phyloP scores from a whole-genome alignment of 352 stramenopile species.

The Pythium vanterpoolii region DNA sequence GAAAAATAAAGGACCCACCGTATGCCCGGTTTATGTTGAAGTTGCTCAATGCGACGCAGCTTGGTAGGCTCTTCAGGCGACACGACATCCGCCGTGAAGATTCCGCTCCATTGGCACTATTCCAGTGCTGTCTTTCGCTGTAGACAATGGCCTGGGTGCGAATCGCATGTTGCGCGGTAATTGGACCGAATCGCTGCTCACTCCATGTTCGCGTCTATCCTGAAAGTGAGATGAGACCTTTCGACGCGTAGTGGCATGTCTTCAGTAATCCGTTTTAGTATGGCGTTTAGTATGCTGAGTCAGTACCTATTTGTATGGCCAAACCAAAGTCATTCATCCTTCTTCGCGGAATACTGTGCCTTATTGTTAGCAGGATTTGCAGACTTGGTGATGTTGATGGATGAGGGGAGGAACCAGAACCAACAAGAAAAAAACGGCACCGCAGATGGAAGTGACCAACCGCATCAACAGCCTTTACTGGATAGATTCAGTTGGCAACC shows the following conservation, averaged over 20 bases:
- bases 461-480: constrained; percentile 2
- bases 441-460: background rate
- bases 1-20: background rate
- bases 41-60: constrained; percentile 20
- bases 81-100: no score
- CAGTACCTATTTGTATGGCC: constrained; percentile 4
- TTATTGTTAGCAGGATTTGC: background rate
- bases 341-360: constrained; percentile 1
- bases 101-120: no score
- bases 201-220: constrained; percentile 9
- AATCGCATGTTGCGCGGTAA: no score
- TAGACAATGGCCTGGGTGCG: no score
- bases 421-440: constrained; percentile 4
- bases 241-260: background rate
- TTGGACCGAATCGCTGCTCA: no score
- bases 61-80: no score
- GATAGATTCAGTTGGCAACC: constrained; percentile 26
- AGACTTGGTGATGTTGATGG: constrained; percentile 14
- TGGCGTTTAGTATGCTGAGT: constrained; percentile 26
- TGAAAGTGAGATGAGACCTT: constrained; percentile 6
- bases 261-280: constrained; percentile 16
- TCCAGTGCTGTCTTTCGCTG: no score
- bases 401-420: constrained; percentile 21
- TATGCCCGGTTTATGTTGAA: constrained; percentile 16
- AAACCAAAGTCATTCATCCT: constrained; percentile 12